Evolutionary conservation across 75 land plant species (phyloP), one percentile per base, ranked within the genome.

Genomic region (Adiantum capillusveneris): DNA sequence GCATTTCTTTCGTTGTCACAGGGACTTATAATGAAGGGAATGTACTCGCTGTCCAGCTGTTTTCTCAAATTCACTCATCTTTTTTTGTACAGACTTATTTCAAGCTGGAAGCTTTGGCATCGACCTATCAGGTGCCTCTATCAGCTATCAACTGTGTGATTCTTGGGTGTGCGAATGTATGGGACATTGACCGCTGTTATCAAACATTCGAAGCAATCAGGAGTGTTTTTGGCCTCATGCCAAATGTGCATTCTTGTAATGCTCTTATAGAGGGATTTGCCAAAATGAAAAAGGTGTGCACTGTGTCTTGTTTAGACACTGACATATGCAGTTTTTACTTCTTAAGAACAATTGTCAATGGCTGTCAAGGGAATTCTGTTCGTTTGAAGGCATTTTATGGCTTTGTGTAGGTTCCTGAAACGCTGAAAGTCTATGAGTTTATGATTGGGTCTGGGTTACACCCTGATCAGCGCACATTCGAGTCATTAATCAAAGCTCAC

Each of bases 161-260:
- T 28, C 64, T 79, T 45, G 98, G 98, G 30, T 93, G 96, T 77
- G 80, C 96, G 28, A 83, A 93, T 54, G 74, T 79, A 46, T 93
- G 98, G 98, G 98, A 93, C 65, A 68, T 78, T 56, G 90, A 93
- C 19, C 83, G 98, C 21, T 96, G 90, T 44, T 93, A 85, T 56
- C 90, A 93, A 52, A 93, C 98, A 9, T 93, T 93, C 75, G 89
- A 84, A 61, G 87, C 98, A 11, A 89, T 93, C 1, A 66, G 60
- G 25, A 60, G 65, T 25, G 58, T 72, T 24, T 82, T 89, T 79
- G 90, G 79, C 25, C 64, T 89, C 73, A 77, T 76, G 16, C 95
- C 90, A 31, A 66, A 93, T 66, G 71, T 89, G n/a, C 87, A 89
- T 53, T 93, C 98, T 3, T 85, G 81, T 59, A 93, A 93, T 80